Evolutionary conservation across 345 rosid genomes (phyloP), one percentile per base, ranked within the genome.

Genomic region (Capsella bursapastoris): DNA sequence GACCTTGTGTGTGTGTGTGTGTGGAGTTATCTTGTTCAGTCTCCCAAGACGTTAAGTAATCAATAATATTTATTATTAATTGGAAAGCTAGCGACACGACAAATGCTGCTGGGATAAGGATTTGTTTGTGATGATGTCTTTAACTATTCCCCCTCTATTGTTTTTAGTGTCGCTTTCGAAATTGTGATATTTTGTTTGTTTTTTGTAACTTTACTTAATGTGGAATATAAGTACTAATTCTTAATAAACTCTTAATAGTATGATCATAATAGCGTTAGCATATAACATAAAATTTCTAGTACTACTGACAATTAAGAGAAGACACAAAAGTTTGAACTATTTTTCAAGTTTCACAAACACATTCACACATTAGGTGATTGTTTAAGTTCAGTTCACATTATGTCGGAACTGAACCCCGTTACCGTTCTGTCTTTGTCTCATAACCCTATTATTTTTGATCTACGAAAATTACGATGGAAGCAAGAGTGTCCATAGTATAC

Each of bases 31-130:
- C 71, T 77, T 64, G 66, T 70, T 77, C 80, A 77, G 72, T 64
- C 76, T 77, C 72, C 80, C 76, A 77, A 77, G 80, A 70, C 80
- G 76, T 71, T 64, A 71, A 77, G 76, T 65, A 56, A 76, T 58
- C 12, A 37, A 51, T 52, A 60, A 38, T 34, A 60, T 70, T 70
- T 51, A 60, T 11, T 34, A 61, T 64, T 70, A 70, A 71, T 76
- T 67, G 72, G 60, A 70, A 29, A 38, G 76, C 61, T 57, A 64
- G 45, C 62, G 48, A 70, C 62, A 49, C 61, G 71, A 71, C 65
- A 53, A 68, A 63, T 61, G 43, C 9, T 25, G 50, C 9, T 25
- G 50, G 11, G 76, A 70, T 77, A 64, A 70, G 61, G 67, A 34
- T 70, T 45, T 22, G 25, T 22, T 67, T 18, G 32, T 29, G 60